These are phyloP conservation scores for Monotropa hypopitys DNA, from an alignment of 179 eudicot genomes.

Conservation along the genomic window DNA sequence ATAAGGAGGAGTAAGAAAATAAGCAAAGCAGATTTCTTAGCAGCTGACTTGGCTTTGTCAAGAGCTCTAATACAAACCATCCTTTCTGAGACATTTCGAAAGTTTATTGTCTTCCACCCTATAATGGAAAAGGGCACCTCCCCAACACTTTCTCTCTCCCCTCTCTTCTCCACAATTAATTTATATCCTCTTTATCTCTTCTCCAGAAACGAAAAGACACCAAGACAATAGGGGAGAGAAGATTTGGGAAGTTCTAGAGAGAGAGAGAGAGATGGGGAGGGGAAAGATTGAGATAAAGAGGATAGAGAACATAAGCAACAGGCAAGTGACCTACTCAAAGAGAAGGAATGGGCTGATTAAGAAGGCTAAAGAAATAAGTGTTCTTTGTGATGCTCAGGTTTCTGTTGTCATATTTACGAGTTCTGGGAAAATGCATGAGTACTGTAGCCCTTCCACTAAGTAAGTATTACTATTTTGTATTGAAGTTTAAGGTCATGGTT, in stretches of 20 bases:
- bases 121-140: conserved; percentile 17
- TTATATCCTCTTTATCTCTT: background rate
- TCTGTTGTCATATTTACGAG: conserved; percentile 47
- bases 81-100: conserved; percentile 27
- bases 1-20: conserved; percentile 1
- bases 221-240: background rate
- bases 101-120: conserved; percentile 34
- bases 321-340: conserved; percentile 69
- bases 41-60: conserved; percentile 16
- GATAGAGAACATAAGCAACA: conserved; percentile 57
- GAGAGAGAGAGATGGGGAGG: conserved; percentile 39
- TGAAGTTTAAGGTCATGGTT: background rate
- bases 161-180: background rate
- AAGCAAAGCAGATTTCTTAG: conserved; percentile 9
- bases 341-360: conserved; percentile 50
- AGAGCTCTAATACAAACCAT: conserved; percentile 27
- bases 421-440: conserved; percentile 51
- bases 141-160: background rate
- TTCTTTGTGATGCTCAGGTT: conserved; percentile 63
- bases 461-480: conserved; percentile 5
- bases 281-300: conserved; percentile 73
- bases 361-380: conserved; percentile 57
- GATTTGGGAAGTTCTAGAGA: background rate
- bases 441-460: conserved; percentile 37
- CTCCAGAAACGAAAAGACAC: background rate